Base-by-base conservation (phyloP, 371 early-diverging fungal genomes). In the Chytridium lagenaria region DNA sequence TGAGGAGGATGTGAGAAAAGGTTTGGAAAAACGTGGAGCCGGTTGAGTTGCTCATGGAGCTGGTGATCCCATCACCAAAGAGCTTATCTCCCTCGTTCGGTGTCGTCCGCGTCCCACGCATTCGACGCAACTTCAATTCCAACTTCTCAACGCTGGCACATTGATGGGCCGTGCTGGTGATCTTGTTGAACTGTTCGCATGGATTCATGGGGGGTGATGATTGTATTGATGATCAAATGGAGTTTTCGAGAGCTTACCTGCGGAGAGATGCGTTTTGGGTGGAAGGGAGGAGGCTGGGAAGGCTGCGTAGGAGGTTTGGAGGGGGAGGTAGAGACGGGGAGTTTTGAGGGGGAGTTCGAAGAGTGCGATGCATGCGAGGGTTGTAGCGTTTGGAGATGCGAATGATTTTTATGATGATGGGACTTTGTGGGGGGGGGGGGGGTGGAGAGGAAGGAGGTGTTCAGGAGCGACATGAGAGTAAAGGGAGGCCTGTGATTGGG, bases 181-280 rank as follows among this genome's bases (percentile, higher is more conserved):
- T 15, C 22, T 83, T 23, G 67, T 51, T 12, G 38, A 33, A 33
- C 39, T 79, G 26, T 31, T 80, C 34, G 16, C 33, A 3, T n/a
- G 63, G 3, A 30, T 71, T 30, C 75, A 77, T 68, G n/a, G 31
- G 19, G 31, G 26, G 67, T 16, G 70, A 73, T n/a, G 83, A 83
- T 66, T 83, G 81, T 67, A 66, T 59, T 33, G 83, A 83, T 61
- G 83, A 83, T 59, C 83, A 83, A 66, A 63, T 37, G 31, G 67
- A 57, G 30, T 71, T 77, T 22, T 69, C 71, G 30, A 19, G 40
- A 1, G 69, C 76, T 0, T 74, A 71, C 38, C 68, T 83, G 50
- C 38, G 55, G 2, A 74, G 74, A 2, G 33, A 65, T 37, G n/a
- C 59, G 50, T 71, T 30, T 31, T 78, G 75, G 75, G 22, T 34